Evolutionary conservation across 768 basidiomycete species (phyloP).

Genomic region (Mycena vulgaris): DNA sequence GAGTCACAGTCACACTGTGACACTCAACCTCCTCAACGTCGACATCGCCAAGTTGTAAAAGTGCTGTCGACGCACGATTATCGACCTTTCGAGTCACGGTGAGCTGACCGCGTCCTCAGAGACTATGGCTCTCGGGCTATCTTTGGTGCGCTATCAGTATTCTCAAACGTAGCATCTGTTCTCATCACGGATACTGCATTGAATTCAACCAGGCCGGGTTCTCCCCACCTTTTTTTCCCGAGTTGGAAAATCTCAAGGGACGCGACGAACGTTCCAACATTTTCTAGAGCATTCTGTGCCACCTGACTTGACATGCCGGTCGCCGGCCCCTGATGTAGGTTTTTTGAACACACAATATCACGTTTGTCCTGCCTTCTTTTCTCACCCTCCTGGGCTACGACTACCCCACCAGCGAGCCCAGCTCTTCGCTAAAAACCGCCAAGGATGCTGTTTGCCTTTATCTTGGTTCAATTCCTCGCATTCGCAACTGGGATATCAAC

Average conservation of each 20-base stretch:
- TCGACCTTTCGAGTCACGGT: no score
- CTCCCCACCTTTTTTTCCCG: background rate
- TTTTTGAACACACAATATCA: background rate
- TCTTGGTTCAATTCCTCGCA: background rate
- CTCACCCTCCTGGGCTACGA: conserved; percentile 12
- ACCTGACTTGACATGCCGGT: conserved; percentile 8
- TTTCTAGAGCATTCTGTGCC: background rate
- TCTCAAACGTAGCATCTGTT: no score
- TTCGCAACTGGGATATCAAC: background rate
- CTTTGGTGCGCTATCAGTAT: no score
- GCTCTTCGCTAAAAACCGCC: background rate
- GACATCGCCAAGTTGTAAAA: no score
- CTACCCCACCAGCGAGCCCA: background rate
- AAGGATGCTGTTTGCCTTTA: conserved; percentile 16
- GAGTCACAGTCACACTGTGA: no score
- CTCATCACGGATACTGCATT: no score
- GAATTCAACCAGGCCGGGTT: background rate
- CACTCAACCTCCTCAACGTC: no score
- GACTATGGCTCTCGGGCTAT: no score
- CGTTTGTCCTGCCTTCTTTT: conserved; percentile 24
- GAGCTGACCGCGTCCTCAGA: no score
- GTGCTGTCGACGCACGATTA: no score
- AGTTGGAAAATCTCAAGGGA: background rate
- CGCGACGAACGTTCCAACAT: conserved; percentile 13
- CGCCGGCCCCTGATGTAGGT: background rate